Base-by-base conservation (phyloP, 2,329 filamentous ascomycete species). In the Stagonosporopsis cucurbitacearum region DNA sequence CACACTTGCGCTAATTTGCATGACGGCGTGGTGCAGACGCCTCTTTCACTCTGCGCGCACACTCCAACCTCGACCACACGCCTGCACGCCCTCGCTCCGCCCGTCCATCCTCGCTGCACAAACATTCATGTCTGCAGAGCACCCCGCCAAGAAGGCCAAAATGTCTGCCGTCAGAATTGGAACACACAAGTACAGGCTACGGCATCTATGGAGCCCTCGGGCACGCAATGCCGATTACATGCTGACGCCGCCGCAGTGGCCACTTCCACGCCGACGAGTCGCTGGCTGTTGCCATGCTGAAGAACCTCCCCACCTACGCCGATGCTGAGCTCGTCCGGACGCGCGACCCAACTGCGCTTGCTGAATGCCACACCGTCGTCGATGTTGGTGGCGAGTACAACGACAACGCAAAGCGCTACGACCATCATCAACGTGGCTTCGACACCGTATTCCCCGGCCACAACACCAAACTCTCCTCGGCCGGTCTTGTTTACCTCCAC, bases 181-280 rank as follows among this genome's bases (percentile, higher is more conserved):
- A 72, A 99, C 95, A 26, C 95, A 99, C 85, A 97, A 89, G 82
- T 83, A 76, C n/a, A n/a, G n/a, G n/a, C n/a, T n/a, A n/a, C n/a
- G 64, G 28, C 23, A 42, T 6, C 13, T 30, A 23, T 30, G 35
- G 51, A 45, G 57, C 4, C 22, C 41, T n/a, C 5, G 4, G 26
- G 26, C 26, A 50, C 40, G 22, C 40, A 33, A 49, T 17, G 50
- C 3, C 2, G 9, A 30, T 17, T 20, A 35, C 20, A 25, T 32
- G 35, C 17, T 53, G 49, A 53, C 50, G 4, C 15, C 15, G 17
- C 20, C n/a, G 57, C 59, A 85, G 83, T 80, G 95, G 95, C 66
- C 92, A 97, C 82, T 99, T 99, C 84, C 95, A 99, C 81, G 95
- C 95, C 75, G 95, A 99, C 78, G 95, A 99, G 81, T 94, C 95